Base-by-base conservation (phyloP, 164 flowering plant genomes). In the Dillenia turbinata region DNA sequence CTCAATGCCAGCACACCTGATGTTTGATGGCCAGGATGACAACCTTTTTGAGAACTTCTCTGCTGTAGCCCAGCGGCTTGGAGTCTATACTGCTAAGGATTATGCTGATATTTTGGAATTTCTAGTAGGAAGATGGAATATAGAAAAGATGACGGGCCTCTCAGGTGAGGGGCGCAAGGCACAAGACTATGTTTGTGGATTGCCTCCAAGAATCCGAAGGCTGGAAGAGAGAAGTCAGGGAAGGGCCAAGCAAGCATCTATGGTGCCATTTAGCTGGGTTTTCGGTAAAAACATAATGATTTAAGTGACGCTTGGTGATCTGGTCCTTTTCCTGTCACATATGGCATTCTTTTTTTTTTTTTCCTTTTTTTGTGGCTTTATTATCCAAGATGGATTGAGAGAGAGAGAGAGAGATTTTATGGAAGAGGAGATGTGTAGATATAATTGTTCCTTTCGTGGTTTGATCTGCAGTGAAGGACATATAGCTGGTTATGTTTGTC, bases 21-120 rank as follows among this genome's bases (percentile, higher is more conserved):
- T 81, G 84, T 77, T 64, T 60, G 86, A 84, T 49, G 88, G 88
- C 33, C 57, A 46, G 52, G 84, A 81, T 47, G 70, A 73, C 14
- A 66, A 77, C 45, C 78, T 84, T 2, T 84, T 81, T 44, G 81
- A 81, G 13, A 75, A 82, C 71, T 81, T 68, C 81, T 75, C 86
- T 8, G 54, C 83, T 8, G 79, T 80, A 45, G 86, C 85, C 16
- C 85, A 84, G 71, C 65, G 82, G 47, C 66, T 84, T 12, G 83
- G 84, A 22, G 84, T 84, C n/a, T 83, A 81, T 74, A 83, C 88
- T 6, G 88, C 85, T 16, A 76, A 72, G 53, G 85, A 81, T 63
- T 79, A 81, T 61, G 84, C 83, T 9, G 84, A 80, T 50, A 84
- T 84, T 46, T 49, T 81, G 43, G 88, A 84, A 49, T 80, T 78